phyloP scores from a whole-genome alignment of 2,329 filamentous ascomycete species.

The Aureobasidium musti region DNA sequence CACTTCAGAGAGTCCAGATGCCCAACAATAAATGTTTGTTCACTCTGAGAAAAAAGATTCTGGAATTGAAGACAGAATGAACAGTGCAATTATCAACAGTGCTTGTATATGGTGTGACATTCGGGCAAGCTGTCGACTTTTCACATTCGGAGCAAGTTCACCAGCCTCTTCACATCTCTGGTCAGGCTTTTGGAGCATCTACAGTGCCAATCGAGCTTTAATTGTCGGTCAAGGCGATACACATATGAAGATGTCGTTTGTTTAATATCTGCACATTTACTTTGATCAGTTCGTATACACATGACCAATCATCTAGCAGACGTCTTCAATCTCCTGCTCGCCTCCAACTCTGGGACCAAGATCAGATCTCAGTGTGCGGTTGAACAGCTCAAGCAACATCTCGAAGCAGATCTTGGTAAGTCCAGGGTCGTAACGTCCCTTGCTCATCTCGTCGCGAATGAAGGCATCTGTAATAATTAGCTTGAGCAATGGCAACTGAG shows the following conservation, averaged over 20 bases:
- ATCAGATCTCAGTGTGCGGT: conserved; percentile 73
- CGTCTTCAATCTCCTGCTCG: conserved; percentile 43
- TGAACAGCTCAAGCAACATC: conserved; percentile 84
- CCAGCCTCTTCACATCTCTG: neutral
- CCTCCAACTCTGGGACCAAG: conserved; percentile 67
- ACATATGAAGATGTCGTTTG: neutral
- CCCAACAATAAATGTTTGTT: neutral
- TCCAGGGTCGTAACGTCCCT: conserved; percentile 89
- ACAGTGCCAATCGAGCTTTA: neutral
- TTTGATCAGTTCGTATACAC: too few relatives aligned
- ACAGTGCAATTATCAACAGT: neutral
- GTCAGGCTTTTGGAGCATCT: neutral
- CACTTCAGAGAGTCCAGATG: neutral
- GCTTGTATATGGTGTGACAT: neutral
- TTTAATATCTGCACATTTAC: neutral
- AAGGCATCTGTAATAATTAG: conserved; percentile 65
- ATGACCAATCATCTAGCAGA: conserved; percentile 37
- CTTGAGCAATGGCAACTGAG: neutral
- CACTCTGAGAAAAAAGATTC: neutral
- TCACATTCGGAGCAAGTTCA: neutral
- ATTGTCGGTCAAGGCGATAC: neutral
- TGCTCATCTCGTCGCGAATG: conserved; percentile 87
- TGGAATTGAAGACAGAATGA: neutral
- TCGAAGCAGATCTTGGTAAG: conserved; percentile 87
- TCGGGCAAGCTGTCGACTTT: neutral